Base-by-base conservation (phyloP, 306 rosid genomes). In the Canavalia gladiata region DNA sequence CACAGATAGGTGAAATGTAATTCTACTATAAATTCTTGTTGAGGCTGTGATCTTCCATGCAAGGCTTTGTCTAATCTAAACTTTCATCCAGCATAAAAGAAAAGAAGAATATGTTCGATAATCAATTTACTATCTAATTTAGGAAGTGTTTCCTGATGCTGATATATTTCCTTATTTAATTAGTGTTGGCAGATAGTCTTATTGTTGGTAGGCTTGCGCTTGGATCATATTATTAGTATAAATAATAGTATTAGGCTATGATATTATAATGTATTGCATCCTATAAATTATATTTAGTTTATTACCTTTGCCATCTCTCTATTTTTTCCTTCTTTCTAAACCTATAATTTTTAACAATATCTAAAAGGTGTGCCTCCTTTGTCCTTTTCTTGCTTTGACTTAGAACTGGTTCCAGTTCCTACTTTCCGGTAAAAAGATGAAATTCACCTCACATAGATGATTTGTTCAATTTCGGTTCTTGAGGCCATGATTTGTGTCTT, bases 261-360 rank as follows among this genome's bases (percentile, higher is more conserved):
- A 18, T 10, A 54, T 8, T 37, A 35, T 52, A 8, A 35, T 28
- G 3, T 34, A 7, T 71, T 12, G 2, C 31, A 49, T n/a, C 30
- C 60, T 70, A n/a, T 72, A n/a, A 51, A 34, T 51, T 51, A 52
- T 51, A 35, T 39, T 52, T 71, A 5, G 8, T 4, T n/a, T 54
- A 54, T 54, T n/a, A 54, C 30, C 6, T 29, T 69, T 69, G 13
- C 31, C 74, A 4, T 47, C 31, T 30, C 4, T 69, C 5, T n/a
- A 5, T 47, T 33, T 69, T 46, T 72, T 56, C 52, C 66, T 54
- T 72, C 65, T 46, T 37, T 35, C 7, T 54, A 69, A 45, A 72
- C 8, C 13, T 71, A 70, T 12, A 35, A 34, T 12, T 11, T 2
- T 55, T 55, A n/a, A 13, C 28, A 33, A 67, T 67, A 67, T 67